phyloP scores from a whole-genome alignment of 306 rosid species.

The Citrullus mucosospermus region DNA sequence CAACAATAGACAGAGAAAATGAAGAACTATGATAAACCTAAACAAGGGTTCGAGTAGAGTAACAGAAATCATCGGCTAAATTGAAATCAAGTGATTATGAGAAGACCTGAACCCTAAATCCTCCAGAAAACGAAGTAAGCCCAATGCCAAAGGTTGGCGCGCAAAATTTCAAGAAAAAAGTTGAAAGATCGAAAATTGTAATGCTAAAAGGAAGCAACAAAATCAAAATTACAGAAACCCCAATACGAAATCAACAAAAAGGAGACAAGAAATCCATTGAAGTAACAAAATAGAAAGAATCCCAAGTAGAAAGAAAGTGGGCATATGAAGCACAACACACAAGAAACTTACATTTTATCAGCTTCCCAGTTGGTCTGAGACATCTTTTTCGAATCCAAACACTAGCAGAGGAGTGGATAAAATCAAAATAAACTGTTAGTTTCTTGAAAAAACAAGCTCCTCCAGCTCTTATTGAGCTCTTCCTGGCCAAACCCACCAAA shows the following conservation, averaged over 20 bases:
- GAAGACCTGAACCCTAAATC: conserved; percentile 22
- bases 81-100: background rate
- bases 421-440: conserved; percentile 5
- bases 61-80: background rate
- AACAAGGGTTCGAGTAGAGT: background rate
- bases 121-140: background rate
- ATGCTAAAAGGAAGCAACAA: background rate
- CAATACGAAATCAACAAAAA: conserved; percentile 22
- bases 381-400: conserved; percentile 35
- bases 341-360: conserved; percentile 77
- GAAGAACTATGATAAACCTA: background rate
- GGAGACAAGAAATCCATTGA: background rate
- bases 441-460: conserved; percentile 12
- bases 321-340: background rate
- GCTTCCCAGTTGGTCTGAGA: conserved; percentile 99
- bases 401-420: conserved; percentile 9
- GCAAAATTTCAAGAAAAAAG: background rate
- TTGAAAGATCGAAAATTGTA: background rate
- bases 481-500: conserved; percentile 17
- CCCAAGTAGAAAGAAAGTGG: conserved; percentile 8
- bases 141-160: conserved; percentile 1
- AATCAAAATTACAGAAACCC: conserved; percentile 13
- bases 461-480: conserved; percentile 6
- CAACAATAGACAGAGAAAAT: background rate
- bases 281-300: conserved; percentile 15